Base-by-base conservation (phyloP, 2,329 filamentous ascomycete species). In the Drechslera avenae region DNA sequence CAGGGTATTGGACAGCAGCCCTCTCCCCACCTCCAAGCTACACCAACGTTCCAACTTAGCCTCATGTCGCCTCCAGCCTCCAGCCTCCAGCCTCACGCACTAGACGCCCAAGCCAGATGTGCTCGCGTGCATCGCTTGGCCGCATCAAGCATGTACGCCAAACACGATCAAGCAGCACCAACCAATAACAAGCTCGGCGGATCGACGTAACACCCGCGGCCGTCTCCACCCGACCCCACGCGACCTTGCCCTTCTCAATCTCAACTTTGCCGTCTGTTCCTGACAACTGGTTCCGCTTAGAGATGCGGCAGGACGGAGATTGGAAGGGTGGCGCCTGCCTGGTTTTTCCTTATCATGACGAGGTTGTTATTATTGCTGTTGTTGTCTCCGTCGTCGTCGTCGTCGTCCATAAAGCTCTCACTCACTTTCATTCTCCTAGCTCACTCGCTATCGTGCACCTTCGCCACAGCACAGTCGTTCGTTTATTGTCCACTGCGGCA, bases 81-180 rank as follows among this genome's bases (percentile, higher is more conserved):
- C n/a, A n/a, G 19, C 21, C 21, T 23, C 21, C 21, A 23, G 21
- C 21, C 21, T 23, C 21, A 7, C 21, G 9, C 21, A 23, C 21
- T 23, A 23, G 21, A 8, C 21, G 7, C 19, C 21, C 9, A 23
- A 23, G 7, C 4, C 21, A 23, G 6, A 23, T 7, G 21, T 8
- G 9, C 21, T 23, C 21, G 21, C 32, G 31, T 37, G 37, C 33
- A n/a, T 32, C 18, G 44, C 44, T 51, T 51, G 42, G 43, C 31
- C 37, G 49, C 37, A 41, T 47, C 49, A 51, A 51, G 49, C 26
- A 26, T 36, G 42, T 23, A 45, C 28, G 43, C 31, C 48, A 30
- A 32, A 37, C 23, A 46, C 28, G 41, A 30, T 39, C 46, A 46
- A 50, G 19, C 19, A 21, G n/a, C 4, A 10, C 18, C 19, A 47